Evolutionary conservation across 2,329 filamentous ascomycete species (phyloP), one percentile per base, ranked within the genome.

Genomic region (Sporothrix protearum): DNA sequence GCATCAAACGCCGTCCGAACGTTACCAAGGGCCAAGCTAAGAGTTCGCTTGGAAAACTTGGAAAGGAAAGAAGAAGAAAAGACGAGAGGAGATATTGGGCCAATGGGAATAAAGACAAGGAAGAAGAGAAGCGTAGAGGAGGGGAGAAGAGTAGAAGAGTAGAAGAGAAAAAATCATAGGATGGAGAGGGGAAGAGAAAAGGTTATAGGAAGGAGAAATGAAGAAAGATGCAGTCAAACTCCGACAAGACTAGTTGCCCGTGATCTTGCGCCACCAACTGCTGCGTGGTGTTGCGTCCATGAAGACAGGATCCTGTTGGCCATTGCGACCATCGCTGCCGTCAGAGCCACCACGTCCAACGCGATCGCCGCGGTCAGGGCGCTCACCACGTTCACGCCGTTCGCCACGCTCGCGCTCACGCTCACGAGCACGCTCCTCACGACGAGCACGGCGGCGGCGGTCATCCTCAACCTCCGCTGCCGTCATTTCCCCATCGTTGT

Each of bases 251-350:
- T 51, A 77, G 42, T 61, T 73, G 25, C 78, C 76, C 2, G 83
- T 84, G 69, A 87, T 78, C 80, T 87, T 88, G 80, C 81, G 86
- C 87, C 87, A 89, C 86, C 87, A 88, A 74, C 85, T 87, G 73
- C 83, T 86, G 71, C 85, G 81, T 25, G 85, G 85, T 14, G 84
- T 81, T 12, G 80, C 74, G 71, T 86, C 84, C 74, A 81, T 80
- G 68, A 83, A 82, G 28, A 81, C 76, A 25, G 82, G 81, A 53
- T 80, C 79, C 25, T 83, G 82, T 28, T 80, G 79, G 59, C 78
- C 80, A 61, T 81, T 81, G 33, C 82, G 80, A 1, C 73, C 83
- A 36, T 78, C 78, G 71, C 77, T 79, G 75, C 77, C 78, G 57
- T 78, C 78, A 1, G 78, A 78, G 2, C 76, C 78, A 45, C 71